phyloP scores from a whole-genome alignment of 345 rosid genomes.

The Eucalyptus grandis region DNA sequence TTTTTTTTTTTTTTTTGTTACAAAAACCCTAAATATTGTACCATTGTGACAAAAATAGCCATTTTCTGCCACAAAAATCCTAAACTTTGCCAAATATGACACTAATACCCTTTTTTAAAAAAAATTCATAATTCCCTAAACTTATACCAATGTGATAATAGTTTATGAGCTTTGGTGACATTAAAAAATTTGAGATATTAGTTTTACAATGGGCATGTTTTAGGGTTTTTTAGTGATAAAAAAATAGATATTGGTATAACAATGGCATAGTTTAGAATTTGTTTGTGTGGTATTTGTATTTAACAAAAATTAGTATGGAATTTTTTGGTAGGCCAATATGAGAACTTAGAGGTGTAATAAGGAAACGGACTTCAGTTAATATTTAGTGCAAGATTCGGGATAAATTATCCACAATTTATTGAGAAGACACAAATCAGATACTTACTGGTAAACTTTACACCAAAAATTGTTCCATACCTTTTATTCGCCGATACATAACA shows the following conservation, averaged over 20 bases:
- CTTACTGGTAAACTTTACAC: neutral
- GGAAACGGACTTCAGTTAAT: neutral
- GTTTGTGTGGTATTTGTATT: neutral
- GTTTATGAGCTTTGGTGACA: neutral
- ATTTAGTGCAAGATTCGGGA: neutral
- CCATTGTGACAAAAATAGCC: neutral
- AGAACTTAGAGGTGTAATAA: neutral
- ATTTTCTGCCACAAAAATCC: neutral
- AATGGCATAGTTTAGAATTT: neutral
- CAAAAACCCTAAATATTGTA: neutral
- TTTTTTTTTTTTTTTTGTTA: too few species aligned
- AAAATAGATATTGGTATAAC: too few species aligned
- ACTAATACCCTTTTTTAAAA: neutral
- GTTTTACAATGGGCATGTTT: neutral
- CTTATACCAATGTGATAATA: neutral
- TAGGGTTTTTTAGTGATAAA: neutral
- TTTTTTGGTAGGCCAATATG: neutral
- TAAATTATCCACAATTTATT: neutral
- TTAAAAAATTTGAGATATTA: neutral
- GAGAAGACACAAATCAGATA: neutral
- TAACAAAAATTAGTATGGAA: too few species aligned
- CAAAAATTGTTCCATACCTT: neutral
- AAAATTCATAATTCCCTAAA: neutral
- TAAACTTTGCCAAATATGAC: neutral
- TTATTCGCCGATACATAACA: neutral